These are phyloP conservation scores for Ustilago bromivora DNA, from an alignment of 1,284 basidiomycete genomes.

Conservation along the genomic window DNA sequence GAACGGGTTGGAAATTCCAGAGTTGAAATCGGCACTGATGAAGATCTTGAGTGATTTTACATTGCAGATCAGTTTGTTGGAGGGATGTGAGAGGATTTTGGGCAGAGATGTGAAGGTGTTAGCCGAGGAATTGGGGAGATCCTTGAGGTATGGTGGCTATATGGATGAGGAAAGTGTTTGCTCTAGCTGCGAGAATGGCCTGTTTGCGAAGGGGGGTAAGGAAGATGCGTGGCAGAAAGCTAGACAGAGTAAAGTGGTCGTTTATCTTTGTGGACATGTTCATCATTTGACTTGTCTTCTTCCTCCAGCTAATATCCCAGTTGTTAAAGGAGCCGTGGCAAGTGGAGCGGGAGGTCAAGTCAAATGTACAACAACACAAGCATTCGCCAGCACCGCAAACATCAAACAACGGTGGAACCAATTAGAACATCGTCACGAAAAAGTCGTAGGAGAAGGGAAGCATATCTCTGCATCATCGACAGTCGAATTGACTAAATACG, in stretches of 20 bases:
- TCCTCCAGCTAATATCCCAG: slow-evolving; percentile 32
- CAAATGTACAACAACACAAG: slow-evolving; percentile 39
- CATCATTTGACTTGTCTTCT: slow-evolving; percentile 59
- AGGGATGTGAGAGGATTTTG: slow-evolving; percentile 62
- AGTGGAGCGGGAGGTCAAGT: background rate
- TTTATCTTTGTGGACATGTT: slow-evolving; percentile 64
- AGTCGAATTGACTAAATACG: slow-evolving; percentile 35
- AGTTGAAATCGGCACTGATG: slow-evolving; percentile 90
- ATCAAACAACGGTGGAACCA: slow-evolving; percentile 33
- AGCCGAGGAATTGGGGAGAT: slow-evolving; percentile 42
- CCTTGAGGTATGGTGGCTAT: slow-evolving; percentile 49
- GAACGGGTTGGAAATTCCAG: slow-evolving; percentile 94
- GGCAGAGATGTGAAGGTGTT: slow-evolving; percentile 55
- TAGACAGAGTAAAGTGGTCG: slow-evolving; percentile 32
- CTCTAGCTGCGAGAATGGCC: slow-evolving; percentile 35
- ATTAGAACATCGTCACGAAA: slow-evolving; percentile 13
- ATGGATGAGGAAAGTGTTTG: slow-evolving; percentile 52
- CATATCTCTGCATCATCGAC: background rate
- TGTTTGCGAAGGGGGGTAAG: slow-evolving; percentile 31
- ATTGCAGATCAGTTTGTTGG: slow-evolving; percentile 72
- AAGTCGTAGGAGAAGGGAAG: slow-evolving; percentile 4
- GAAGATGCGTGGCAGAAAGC: slow-evolving; percentile 22
- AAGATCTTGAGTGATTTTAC: slow-evolving; percentile 98
- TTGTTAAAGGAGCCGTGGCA: background rate
- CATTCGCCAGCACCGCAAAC: slow-evolving; percentile 25